A percentile compares a stretch with the other conserved stretches of the same genome.
Evolutionary conservation across 306 rosid genomes (phyloP).

Genomic region (Vachellia pachyceras): DNA sequence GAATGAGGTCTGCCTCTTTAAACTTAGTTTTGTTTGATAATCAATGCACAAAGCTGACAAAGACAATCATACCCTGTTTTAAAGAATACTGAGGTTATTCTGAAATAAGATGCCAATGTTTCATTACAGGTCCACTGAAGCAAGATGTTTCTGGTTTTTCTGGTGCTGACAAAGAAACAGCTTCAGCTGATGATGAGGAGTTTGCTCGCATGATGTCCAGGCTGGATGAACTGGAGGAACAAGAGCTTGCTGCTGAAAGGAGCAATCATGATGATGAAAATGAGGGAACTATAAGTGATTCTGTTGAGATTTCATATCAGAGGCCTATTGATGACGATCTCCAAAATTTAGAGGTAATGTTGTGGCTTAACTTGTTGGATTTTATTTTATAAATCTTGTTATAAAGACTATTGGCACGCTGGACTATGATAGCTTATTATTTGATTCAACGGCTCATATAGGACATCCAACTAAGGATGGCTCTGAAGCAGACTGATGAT

Average conservation of each 20-base stretch:
- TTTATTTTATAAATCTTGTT: slow-evolving; percentile 41
- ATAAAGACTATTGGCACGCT: background rate
- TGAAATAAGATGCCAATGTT: slow-evolving; percentile 13
- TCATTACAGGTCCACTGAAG: slow-evolving; percentile 48
- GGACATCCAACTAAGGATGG: slow-evolving; percentile 43
- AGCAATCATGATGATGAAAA: slow-evolving; percentile 42
- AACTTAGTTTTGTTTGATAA: slow-evolving; percentile 15
- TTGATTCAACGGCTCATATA: slow-evolving; percentile 42
- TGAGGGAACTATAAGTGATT: slow-evolving; percentile 46
- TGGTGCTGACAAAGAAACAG: slow-evolving; percentile 37
- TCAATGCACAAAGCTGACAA: slow-evolving; percentile 12
- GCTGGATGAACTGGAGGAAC: slow-evolving; percentile 80
- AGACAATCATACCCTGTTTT: background rate
- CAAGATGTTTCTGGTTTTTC: slow-evolving; percentile 45
- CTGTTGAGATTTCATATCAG: slow-evolving; percentile 46
- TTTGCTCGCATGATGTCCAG: slow-evolving; percentile 58
- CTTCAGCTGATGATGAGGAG: slow-evolving; percentile 56
- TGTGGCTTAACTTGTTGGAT: slow-evolving; percentile 34
- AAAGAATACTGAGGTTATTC: background rate
- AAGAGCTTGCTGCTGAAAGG: slow-evolving; percentile 76
- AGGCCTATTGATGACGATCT: slow-evolving; percentile 41
- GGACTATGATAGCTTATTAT: slow-evolving; percentile 25
- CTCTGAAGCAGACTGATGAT: slow-evolving; percentile 42
- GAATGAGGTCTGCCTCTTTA: slow-evolving; percentile 8
- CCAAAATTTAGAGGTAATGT: slow-evolving; percentile 53